Evolutionary conservation across 495 filamentous ascomycete genomes (phyloP).

Genomic region (Penicillium cosmopolitanum): DNA sequence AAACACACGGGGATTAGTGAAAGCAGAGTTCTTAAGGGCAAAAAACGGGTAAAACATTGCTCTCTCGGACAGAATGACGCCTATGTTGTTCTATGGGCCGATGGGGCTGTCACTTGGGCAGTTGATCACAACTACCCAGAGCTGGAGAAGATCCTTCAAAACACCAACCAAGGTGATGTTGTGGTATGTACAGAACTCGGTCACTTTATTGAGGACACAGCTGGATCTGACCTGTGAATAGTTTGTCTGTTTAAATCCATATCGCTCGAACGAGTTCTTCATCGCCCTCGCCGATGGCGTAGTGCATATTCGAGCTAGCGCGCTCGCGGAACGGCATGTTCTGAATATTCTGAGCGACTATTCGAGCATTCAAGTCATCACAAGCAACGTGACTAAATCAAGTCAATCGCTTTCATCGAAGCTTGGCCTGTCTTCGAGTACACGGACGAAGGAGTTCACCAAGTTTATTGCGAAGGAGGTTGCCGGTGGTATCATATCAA

Average conservation of each 20-base stretch:
- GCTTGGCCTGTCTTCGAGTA: neutral
- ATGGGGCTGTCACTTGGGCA: constrained; percentile 4
- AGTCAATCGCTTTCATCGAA: neutral
- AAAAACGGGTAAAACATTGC: neutral
- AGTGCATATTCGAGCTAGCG: constrained; percentile 12
- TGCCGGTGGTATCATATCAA: constrained; percentile 11
- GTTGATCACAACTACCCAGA: neutral
- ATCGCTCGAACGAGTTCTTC: constrained; percentile 9
- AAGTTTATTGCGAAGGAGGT: constrained; percentile 10
- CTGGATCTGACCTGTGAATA: neutral
- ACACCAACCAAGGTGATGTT: constrained; percentile 6
- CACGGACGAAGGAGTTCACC: constrained; percentile 2
- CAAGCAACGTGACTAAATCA: neutral
- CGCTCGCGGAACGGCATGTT: constrained; percentile 10
- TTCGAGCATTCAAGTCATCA: neutral
- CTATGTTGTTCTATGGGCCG: constrained; percentile 8
- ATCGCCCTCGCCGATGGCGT: constrained; percentile 12
- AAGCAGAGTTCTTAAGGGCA: neutral
- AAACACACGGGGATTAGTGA: neutral
- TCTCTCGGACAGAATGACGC: neutral
- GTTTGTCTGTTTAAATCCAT: constrained; percentile 8
- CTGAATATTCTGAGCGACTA: constrained; percentile 6
- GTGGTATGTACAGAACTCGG: constrained; percentile 1
- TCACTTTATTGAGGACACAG: neutral
- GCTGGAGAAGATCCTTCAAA: constrained; percentile 1